Base-by-base conservation (phyloP, 768 basidiomycete genomes). In the Ramaria rubella region DNA sequence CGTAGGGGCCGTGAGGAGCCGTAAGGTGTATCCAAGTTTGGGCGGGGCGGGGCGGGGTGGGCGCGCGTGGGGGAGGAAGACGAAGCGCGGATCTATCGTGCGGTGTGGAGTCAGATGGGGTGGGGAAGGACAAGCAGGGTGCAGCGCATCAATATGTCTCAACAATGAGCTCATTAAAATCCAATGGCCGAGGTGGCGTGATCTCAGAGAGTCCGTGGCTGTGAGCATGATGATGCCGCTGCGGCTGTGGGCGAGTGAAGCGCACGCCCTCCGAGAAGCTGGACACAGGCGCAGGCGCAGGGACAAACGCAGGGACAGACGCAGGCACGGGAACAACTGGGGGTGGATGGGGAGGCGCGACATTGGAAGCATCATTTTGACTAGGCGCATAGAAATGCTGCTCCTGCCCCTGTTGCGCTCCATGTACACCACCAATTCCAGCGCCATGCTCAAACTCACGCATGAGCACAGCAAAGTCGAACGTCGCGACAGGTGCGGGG, bases 91-190 rank as follows among this genome's bases (percentile, higher is more conserved):
- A n/a, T n/a, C n/a, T n/a, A n/a, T n/a, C n/a, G n/a, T n/a, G n/a
- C n/a, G n/a, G n/a, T n/a, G n/a, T n/a, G n/a, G n/a, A n/a, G n/a
- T n/a, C n/a, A n/a, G n/a, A n/a, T n/a, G n/a, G n/a, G n/a, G n/a
- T n/a, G n/a, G n/a, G n/a, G n/a, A n/a, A n/a, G n/a, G n/a, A n/a
- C n/a, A n/a, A n/a, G n/a, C n/a, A n/a, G n/a, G n/a, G n/a, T n/a
- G n/a, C n/a, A n/a, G n/a, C n/a, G n/a, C n/a, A n/a, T 52, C 29
- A 56, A 29, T 56, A 56, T 8, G 23, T 30, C n/a, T 56, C 55
- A 14, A 56, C 55, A 34, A 56, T 56, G 14, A 56, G 29, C 46
- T 56, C 55, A 30, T 56, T 56, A 15, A 56, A 45, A 23, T 48
- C n/a, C 4, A 56, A 45, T 6, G 43, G 21, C 27, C n/a, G 44